phyloP scores from a whole-genome alignment of 108 stramenopile genomes.

The Mayamaea pseudoterrestris region DNA sequence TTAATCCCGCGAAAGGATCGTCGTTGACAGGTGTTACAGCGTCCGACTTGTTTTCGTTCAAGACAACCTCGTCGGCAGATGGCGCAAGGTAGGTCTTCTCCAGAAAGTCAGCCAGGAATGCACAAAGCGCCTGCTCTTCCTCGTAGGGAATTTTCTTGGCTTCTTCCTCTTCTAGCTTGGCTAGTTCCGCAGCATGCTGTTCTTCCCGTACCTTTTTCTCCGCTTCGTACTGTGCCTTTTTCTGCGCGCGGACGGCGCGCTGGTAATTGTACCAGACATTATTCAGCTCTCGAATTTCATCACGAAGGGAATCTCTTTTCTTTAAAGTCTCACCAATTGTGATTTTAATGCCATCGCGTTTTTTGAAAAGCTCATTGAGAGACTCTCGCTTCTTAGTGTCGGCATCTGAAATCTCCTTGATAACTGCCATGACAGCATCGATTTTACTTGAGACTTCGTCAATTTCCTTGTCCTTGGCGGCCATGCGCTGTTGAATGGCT shows the following conservation, averaged over 20 bases:
- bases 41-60: constrained; percentile 35
- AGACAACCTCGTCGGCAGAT: constrained; percentile 15
- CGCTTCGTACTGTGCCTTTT: constrained; percentile 73
- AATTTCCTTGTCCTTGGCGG: constrained; percentile 81
- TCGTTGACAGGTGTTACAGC: constrained; percentile 67
- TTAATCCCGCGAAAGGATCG: constrained; percentile 78
- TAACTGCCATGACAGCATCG: constrained; percentile 32
- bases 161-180: constrained; percentile 89
- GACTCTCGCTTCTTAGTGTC: constrained; percentile 40
- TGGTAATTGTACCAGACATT: constrained; percentile 79
- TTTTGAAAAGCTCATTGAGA: constrained; percentile 51
- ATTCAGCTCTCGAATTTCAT: constrained; percentile 56
- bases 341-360: constrained; percentile 59
- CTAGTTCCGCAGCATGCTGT: constrained; percentile 64
- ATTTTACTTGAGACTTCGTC: constrained; percentile 68
- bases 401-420: constrained; percentile 49
- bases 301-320: constrained; percentile 68
- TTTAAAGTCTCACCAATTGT: constrained; percentile 63
- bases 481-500: constrained; percentile 37
- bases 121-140: constrained; percentile 92
- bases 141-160: constrained; percentile 91
- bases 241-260: constrained; percentile 65
- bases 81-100: constrained; percentile 48
- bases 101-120: constrained; percentile 85
- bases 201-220: constrained; percentile 84